Conservation (phyloP, 2,329 filamentous ascomycete genomes). For the Fusarium cicatricum region DNA sequence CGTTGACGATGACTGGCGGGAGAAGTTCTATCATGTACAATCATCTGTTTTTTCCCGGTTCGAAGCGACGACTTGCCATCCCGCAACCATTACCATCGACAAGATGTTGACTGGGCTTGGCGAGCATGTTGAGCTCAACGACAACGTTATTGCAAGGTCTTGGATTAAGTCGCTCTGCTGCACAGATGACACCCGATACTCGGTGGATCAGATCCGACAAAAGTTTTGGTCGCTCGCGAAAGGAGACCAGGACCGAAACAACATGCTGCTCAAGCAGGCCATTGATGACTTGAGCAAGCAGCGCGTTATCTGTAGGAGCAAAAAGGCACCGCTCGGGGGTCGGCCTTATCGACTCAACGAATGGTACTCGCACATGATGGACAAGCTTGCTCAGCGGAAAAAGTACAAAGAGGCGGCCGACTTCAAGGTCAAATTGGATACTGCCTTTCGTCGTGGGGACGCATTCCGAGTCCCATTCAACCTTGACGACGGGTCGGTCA, state of each 20-base stretch:
- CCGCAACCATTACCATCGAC: constrained; percentile 50
- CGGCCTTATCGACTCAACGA: constrained; percentile 71
- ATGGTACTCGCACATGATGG: constrained; percentile 63
- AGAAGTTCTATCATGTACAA: constrained; percentile 63
- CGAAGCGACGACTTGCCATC: constrained; percentile 60
- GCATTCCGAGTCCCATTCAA: constrained; percentile 61
- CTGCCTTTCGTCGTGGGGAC: constrained; percentile 55
- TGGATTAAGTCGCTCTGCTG: constrained; percentile 68
- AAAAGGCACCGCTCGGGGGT: constrained; percentile 64
- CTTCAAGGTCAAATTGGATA: constrained; percentile 69
- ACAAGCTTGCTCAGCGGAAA: constrained; percentile 61
- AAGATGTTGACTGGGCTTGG: constrained; percentile 12
- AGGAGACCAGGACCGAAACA: constrained; percentile 50
- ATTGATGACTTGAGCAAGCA: constrained; percentile 58
- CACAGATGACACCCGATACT: constrained; percentile 60
- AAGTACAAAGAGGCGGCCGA: constrained; percentile 66
- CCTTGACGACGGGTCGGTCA: constrained; percentile 70
- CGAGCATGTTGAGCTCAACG: constrained; percentile 29
- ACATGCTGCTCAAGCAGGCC: constrained; percentile 56
- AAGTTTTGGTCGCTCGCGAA: constrained; percentile 60
- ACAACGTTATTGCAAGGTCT: constrained; percentile 59
- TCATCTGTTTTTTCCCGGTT: constrained; percentile 66
- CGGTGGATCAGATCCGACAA: constrained; percentile 56
- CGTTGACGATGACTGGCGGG: constrained; percentile 57
- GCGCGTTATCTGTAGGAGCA: constrained; percentile 67